Conservation (phyloP, 768 basidiomycete species). For the Auricularia heimuer region DNA sequence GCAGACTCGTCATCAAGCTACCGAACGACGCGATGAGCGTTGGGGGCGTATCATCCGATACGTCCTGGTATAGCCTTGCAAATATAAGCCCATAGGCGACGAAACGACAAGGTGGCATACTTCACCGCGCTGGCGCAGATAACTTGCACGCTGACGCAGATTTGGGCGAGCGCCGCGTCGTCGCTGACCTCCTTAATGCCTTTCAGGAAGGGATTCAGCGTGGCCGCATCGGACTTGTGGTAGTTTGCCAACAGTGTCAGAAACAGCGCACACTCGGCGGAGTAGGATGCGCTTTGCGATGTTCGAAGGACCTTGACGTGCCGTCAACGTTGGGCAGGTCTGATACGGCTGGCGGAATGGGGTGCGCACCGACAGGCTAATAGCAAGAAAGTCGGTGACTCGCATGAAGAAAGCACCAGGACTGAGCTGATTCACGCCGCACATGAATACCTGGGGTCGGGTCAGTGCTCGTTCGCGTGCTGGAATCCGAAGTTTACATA, state of each 20-base stretch:
- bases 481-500: not conserved
- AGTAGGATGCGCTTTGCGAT: conserved; percentile 42
- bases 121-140: conserved; percentile 41
- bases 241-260: conserved; percentile 59
- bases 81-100: not conserved
- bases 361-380: conserved; percentile 29
- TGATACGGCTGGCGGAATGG: not conserved
- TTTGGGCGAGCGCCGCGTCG: conserved; percentile 41
- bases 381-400: conserved; percentile 50
- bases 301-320: conserved; percentile 42
- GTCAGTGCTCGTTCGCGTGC: conserved; percentile 23
- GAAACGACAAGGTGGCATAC: conserved; percentile 24
- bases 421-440: conserved; percentile 52
- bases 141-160: conserved; percentile 47
- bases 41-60: conserved; percentile 42
- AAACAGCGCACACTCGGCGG: conserved; percentile 50
- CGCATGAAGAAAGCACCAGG: conserved; percentile 65
- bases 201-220: conserved; percentile 55
- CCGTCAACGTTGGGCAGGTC: not conserved
- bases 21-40: conserved; percentile 42
- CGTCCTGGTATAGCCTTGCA: conserved; percentile 46
- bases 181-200: conserved; percentile 40
- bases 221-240: conserved; percentile 63
- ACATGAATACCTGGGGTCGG: conserved; percentile 43
- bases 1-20: conserved; percentile 40